Base-by-base conservation (phyloP, 2,329 filamentous ascomycete genomes). In the Tricladium varicosporioides region DNA sequence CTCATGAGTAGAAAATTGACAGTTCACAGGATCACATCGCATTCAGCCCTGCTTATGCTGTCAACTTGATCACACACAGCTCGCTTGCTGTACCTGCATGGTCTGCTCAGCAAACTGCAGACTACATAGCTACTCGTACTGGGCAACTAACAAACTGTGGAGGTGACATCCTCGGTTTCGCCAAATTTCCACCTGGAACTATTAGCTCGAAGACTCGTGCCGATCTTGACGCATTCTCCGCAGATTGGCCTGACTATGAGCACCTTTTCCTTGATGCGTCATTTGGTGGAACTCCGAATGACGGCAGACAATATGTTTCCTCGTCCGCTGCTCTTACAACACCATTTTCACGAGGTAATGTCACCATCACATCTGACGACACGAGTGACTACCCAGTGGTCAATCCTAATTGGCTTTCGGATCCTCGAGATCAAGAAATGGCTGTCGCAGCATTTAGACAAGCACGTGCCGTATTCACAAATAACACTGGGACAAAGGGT, bases 371-470 rank as follows among this genome's bases (percentile, higher is more conserved):
- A 1, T 72, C 69, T 0, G 49, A 63, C 15, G 65, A 70, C 9
- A 71, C 66, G 0, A 53, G 63, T 0, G 70, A 74, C 19, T 60
- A 64, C 1, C 77, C 78, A 0, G 56, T 73, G 9, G 75, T 80
- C 57, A 70, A 78, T 60, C 74, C 75, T 1, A 76, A 77, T 60
- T 80, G 75, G 72, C 66, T 80, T 1, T 67, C 66, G 1, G 67
- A 74, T 14, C 69, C 72, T 8, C 65, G 69, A 2, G 78, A 81
- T 43, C 62, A 72, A 31, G 73, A 78, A 31, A 62, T 80, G 2
- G 76, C 72, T 2, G 59, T 81, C 10, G 71, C 73, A 0, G 63
- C 69, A 0, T 77, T 75, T 59, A 73, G 70, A 50, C 73, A 78
- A 1, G 63, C 72, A 0, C 74, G 78, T 0, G 63, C 74, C 14